Evolutionary conservation across 2,329 filamentous ascomycete genomes (phyloP).

Genomic region (Pseudogymnoascus sp.): DNA sequence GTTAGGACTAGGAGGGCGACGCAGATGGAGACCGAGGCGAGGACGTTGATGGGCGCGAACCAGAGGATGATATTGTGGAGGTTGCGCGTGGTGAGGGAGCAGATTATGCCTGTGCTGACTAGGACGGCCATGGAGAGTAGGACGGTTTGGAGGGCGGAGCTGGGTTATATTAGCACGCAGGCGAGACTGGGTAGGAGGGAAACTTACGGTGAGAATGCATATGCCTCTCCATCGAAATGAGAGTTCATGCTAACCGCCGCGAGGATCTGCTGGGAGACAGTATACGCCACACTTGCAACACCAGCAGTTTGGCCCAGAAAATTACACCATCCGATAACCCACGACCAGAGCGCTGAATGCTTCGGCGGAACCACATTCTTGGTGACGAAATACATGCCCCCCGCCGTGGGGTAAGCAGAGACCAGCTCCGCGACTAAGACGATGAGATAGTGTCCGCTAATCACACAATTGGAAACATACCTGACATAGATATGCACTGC

Average conservation of each 20-base stretch:
- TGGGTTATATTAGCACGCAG: slow-evolving; percentile 22
- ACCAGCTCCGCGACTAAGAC: slow-evolving; percentile 53
- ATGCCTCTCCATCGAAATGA: slow-evolving; percentile 39
- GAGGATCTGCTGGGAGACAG: slow-evolving; percentile 56
- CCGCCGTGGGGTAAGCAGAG: slow-evolving; percentile 58
- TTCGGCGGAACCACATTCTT: slow-evolving; percentile 56
- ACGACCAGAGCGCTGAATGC: slow-evolving; percentile 55
- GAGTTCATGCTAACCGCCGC: slow-evolving; percentile 57
- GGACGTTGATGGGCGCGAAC: slow-evolving; percentile 60
- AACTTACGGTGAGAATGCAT: slow-evolving; percentile 50
- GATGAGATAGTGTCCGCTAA: background rate
- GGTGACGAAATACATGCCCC: slow-evolving; percentile 62
- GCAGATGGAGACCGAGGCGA: slow-evolving; percentile 53
- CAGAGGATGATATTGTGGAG: slow-evolving; percentile 54
- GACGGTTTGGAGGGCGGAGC: slow-evolving; percentile 51
- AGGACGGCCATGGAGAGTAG: slow-evolving; percentile 49
- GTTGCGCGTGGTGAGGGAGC: slow-evolving; percentile 52
- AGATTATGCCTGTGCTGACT: slow-evolving; percentile 48
- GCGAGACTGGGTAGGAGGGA: background rate
- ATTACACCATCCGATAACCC: slow-evolving; percentile 62
- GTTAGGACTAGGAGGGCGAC: slow-evolving; percentile 51
- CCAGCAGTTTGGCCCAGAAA: slow-evolving; percentile 57
- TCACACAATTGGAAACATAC: slow-evolving; percentile 25
- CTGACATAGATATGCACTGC: slow-evolving; percentile 54
- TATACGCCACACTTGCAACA: slow-evolving; percentile 55